Base-by-base conservation (phyloP, 2,329 filamentous ascomycete genomes). In the Nemania abortiva region DNA sequence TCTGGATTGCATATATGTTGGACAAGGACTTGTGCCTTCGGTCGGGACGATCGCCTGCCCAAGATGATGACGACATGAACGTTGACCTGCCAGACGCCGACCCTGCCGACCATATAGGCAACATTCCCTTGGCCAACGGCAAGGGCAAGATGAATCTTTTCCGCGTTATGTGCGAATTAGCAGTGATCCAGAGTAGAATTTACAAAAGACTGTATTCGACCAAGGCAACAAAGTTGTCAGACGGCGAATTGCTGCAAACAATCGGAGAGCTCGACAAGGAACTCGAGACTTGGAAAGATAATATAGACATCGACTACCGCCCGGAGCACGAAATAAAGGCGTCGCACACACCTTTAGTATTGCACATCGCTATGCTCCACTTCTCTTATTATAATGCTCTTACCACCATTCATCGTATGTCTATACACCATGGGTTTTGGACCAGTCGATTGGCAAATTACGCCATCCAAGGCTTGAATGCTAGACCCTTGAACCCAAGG, bases 331-430 rank as follows among this genome's bases (percentile, higher is more conserved):
- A 98, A 80, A 98, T 99, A 80, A 95, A 94, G 80, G 93, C 94
- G 0, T 92, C 92, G 0, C 94, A 98, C 79, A 97, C 94, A 0
- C 95, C 95, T 0, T 86, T 98, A n/a, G 95, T 98, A 22, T 85
- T 99, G 22, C 95, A 98, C 73, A 90, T 99, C 61, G 95, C 97
- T 69, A 93, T 97, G 79, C 84, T 99, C 66, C 96, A 99, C 80
- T 97, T 99, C 76, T 91, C 94, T 1, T 99, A 99, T 81, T 98
- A 98, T 84, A 99, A 99, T 79, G 98, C 95, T 76, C 83, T 99
- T 60, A 98, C 95, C 0, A 99, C 96, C 0, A 98, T 99, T 72
- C 96, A 99, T 79, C 93, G 96, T 60, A 99, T 98, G 96, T 97
- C 94, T 50, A 92, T 98, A 34, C 96, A 98, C 76, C 95, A 98